These are phyloP conservation scores for Pyrenophora tritici-repentis DNA, from an alignment of 2,329 filamentous ascomycete species.

Conservation along the genomic window DNA sequence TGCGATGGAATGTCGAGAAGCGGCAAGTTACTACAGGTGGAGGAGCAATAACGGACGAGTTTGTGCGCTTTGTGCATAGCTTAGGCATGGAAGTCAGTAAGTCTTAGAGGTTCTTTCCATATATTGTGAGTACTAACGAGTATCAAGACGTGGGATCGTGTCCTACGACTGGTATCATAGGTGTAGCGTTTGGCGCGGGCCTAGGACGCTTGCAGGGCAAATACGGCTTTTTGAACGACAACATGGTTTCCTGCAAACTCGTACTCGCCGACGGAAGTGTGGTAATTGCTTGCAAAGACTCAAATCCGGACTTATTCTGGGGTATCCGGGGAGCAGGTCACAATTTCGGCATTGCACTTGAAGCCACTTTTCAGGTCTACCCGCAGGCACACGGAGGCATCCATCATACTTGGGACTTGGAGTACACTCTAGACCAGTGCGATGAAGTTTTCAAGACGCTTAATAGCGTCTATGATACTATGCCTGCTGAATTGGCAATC, in stretches of 20 bases:
- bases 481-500: conserved; percentile 7
- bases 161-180: conserved; percentile 11
- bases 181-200: conserved; percentile 9
- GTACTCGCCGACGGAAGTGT: conserved; percentile 4
- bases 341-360: conserved; percentile 8
- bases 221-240: conserved; percentile 10
- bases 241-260: conserved; percentile 8
- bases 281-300: background rate
- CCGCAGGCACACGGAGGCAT: conserved; percentile 4
- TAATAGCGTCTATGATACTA: conserved; percentile 4
- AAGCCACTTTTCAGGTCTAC: conserved; percentile 6
- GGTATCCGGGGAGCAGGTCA: conserved; percentile 5
- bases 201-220: conserved; percentile 10
- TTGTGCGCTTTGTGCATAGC: conserved; percentile 5
- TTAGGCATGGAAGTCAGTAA: conserved; percentile 13
- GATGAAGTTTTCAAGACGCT: conserved; percentile 7
- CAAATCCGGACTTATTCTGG: conserved; percentile 4
- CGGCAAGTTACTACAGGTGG: conserved; percentile 1
- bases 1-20: conserved; percentile 4
- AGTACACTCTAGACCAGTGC: conserved; percentile 6
- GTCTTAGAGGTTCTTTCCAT: background rate
- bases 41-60: conserved; percentile 8
- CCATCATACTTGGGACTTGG: conserved; percentile 10
- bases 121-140: background rate
- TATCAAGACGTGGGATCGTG: conserved; percentile 4